A percentile compares a stretch with the other conserved stretches of the same genome.
Conservation (phyloP, 768 basidiomycete species). For the Naganishia randhawae region DNA sequence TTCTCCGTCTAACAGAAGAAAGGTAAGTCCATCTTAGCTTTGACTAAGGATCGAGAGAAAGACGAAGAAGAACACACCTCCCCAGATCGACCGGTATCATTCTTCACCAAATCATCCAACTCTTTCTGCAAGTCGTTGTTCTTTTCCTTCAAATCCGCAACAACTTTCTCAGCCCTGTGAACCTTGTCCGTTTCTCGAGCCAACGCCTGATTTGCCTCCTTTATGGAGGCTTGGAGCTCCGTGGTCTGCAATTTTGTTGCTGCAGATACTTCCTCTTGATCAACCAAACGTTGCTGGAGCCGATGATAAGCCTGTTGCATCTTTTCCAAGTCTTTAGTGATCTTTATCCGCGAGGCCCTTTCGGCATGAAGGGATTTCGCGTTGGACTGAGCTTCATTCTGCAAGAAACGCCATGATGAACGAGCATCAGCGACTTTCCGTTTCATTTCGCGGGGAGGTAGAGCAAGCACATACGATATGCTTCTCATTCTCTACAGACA, state of each 20-base stretch:
- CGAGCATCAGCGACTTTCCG: neutral
- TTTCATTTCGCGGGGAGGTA: neutral
- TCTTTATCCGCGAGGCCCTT: neutral
- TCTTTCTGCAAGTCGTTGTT: constrained; percentile 17
- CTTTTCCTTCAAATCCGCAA: constrained; percentile 1
- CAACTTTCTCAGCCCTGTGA: neutral
- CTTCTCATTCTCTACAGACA: neutral
- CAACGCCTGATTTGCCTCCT: neutral
- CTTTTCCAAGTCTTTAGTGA: neutral
- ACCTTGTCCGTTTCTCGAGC: constrained; percentile 9
- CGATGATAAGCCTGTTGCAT: neutral
- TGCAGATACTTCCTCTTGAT: neutral
- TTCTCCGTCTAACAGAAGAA: neutral
- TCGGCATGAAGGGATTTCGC: constrained; percentile 8
- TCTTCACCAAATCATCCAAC: constrained; percentile 11
- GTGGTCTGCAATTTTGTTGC: neutral
- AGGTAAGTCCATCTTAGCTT: neutral
- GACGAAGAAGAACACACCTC: neutral
- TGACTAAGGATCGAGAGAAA: neutral
- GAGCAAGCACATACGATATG: neutral
- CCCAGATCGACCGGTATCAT: constrained; percentile 9
- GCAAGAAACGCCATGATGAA: neutral
- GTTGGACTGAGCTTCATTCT: constrained; percentile 4
- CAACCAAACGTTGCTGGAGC: neutral
- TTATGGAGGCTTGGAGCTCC: neutral